Conservation (phyloP, 2,329 filamentous ascomycete species). For the Aspergillus caelatus region DNA sequence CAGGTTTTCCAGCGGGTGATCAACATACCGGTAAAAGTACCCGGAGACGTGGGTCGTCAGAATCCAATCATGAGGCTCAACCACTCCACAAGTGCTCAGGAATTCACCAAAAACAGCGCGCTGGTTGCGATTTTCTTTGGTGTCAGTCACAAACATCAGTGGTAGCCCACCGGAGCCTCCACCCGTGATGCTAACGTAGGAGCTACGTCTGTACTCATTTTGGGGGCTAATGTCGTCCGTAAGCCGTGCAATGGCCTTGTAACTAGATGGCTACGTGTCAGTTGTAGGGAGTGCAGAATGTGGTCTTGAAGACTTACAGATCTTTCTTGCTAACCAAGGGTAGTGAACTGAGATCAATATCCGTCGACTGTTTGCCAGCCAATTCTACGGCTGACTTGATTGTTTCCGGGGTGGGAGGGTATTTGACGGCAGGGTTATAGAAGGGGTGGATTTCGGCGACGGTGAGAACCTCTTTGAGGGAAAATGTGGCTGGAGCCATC, state of each 20-base stretch:
- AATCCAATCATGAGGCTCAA: slow-evolving; percentile 44
- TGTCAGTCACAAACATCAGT: slow-evolving; percentile 47
- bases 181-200: slow-evolving; percentile 48
- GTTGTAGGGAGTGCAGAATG: not conserved
- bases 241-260: not conserved
- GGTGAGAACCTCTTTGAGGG: slow-evolving; percentile 35
- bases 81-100: slow-evolving; percentile 31
- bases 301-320: not conserved
- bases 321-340: slow-evolving; percentile 10
- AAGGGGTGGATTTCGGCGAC: slow-evolving; percentile 43
- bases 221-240: slow-evolving; percentile 15
- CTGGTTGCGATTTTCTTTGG: slow-evolving; percentile 46
- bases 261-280: not conserved
- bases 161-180: slow-evolving; percentile 39
- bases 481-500: slow-evolving; percentile 3
- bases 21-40: slow-evolving; percentile 42
- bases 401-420: slow-evolving; percentile 32
- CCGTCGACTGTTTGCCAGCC: not conserved
- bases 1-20: not conserved
- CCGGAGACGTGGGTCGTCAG: slow-evolving; percentile 42
- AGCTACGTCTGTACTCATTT: slow-evolving; percentile 43
- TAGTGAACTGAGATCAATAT: not conserved
- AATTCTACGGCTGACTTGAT: slow-evolving; percentile 5
- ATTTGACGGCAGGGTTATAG: slow-evolving; percentile 29
- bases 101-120: slow-evolving; percentile 39